Percentiles rank a stretch among this genome's conserved stretches.
These are phyloP conservation scores for Neurospora africana DNA, from an alignment of 495 filamentous ascomycete species.

Conservation along the genomic window DNA sequence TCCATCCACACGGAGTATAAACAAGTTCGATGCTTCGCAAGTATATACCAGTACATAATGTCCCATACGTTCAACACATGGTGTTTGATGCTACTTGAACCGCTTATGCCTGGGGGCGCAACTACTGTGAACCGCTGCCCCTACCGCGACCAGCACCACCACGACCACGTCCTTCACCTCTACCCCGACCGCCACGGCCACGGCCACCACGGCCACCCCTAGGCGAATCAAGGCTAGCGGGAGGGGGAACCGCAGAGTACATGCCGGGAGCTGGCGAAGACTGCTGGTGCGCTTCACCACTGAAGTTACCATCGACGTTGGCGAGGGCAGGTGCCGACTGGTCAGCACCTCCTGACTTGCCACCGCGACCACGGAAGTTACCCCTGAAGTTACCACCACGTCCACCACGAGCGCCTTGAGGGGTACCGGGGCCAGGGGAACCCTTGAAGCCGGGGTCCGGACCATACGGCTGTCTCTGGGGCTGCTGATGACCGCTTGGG, in stretches of 20 bases:
- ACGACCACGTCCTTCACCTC: conserved; percentile 14
- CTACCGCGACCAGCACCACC: conserved; percentile 14
- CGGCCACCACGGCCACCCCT: conserved; percentile 45
- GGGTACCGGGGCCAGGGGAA: conserved; percentile 7
- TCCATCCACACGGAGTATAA: background rate
- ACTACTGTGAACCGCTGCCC: background rate
- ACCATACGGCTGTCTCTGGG: conserved; percentile 10
- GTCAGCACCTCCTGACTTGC: conserved; percentile 20
- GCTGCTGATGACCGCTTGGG: conserved; percentile 7
- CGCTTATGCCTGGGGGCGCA: background rate
- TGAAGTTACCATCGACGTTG: conserved; percentile 1
- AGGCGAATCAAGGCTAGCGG: conserved; percentile 48
- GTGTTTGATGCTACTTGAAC: background rate
- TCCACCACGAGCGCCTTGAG: conserved; percentile 21
- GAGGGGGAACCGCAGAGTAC: conserved; percentile 74
- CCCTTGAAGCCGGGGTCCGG: background rate
- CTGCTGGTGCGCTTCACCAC: background rate
- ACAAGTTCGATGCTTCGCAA: background rate
- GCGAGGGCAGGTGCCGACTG: conserved; percentile 19
- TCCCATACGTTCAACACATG: background rate
- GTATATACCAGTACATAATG: background rate
- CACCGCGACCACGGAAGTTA: conserved; percentile 18
- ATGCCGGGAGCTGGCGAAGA: conserved; percentile 15
- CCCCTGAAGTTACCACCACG: conserved; percentile 24
- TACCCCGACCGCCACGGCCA: conserved; percentile 26